A percentile compares a stretch with the other conserved stretches of the same genome.
Conservation (phyloP, 2,329 filamentous ascomycete species). For the Aureobasidium sp. region DNA sequence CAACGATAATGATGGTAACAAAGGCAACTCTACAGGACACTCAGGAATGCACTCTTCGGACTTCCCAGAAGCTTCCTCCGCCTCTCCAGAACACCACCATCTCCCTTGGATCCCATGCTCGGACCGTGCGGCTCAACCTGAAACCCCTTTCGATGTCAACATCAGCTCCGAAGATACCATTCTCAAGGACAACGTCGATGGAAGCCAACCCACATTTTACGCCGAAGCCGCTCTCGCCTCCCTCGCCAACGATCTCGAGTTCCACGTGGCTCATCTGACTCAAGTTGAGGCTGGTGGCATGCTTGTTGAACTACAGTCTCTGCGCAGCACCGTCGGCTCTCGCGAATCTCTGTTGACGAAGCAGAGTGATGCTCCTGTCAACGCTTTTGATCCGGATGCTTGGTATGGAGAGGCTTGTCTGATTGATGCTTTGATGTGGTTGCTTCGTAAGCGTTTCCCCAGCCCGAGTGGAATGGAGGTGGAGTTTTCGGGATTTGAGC, state of each 20-base stretch:
- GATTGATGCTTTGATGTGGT: neutral
- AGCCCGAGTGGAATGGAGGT: fast-evolving
- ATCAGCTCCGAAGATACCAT: too few relatives aligned
- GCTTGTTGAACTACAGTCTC: neutral
- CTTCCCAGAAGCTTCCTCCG: too few relatives aligned
- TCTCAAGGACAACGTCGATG: too few relatives aligned
- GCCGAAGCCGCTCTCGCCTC: neutral
- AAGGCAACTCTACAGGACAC: too few relatives aligned
- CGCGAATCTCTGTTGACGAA: neutral
- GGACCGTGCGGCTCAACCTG: too few relatives aligned
- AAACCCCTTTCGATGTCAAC: too few relatives aligned
- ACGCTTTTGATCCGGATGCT: neutral
- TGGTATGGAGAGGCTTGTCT: neutral
- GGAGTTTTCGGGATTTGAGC: neutral
- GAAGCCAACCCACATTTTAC: neutral
- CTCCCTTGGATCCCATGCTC: too few relatives aligned
- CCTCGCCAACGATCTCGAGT: neutral
- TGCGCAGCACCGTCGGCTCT: neutral
- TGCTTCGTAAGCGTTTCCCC: neutral
- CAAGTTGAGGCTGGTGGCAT: neutral
- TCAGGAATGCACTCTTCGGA: too few relatives aligned
- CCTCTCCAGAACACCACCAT: too few relatives aligned
- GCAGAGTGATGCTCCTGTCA: too few relatives aligned
- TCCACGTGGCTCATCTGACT: neutral
- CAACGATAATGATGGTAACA: too few relatives aligned